phyloP scores from a whole-genome alignment of 306 rosid genomes.

The Cicer yamashitae region DNA sequence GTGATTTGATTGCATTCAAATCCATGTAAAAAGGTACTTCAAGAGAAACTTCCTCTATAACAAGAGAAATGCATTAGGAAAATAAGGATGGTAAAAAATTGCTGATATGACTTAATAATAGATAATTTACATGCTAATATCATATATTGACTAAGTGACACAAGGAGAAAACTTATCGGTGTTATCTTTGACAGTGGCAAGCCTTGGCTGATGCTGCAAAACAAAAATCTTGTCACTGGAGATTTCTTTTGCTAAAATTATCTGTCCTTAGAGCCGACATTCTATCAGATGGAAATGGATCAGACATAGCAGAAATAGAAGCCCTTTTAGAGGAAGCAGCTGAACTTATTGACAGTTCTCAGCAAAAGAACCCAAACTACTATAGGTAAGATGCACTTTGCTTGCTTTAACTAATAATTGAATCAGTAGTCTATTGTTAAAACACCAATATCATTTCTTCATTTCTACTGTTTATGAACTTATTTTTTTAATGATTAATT shows the following conservation, averaged over 20 bases:
- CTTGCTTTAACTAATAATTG: conserved; percentile 6
- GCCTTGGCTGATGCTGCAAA: conserved; percentile 86
- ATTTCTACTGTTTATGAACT: neutral
- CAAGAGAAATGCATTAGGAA: neutral
- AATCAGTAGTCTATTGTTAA: conserved; percentile 10
- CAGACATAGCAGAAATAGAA: conserved; percentile 78
- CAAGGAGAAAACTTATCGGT: conserved; percentile 25
- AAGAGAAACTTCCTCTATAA: neutral
- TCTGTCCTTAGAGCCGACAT: conserved; percentile 85
- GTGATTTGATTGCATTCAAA: neutral
- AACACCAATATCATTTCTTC: conserved; percentile 14
- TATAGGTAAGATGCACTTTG: conserved; percentile 60
- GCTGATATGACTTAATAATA: neutral
- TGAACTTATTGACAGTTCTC: conserved; percentile 79
- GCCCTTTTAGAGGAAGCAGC: conserved; percentile 93
- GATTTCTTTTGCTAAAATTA: conserved; percentile 78
- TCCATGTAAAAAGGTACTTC: neutral
- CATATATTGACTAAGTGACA: neutral
- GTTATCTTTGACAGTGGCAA: conserved; percentile 74
- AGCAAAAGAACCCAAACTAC: conserved; percentile 80
- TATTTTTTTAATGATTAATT: conserved; percentile 42
- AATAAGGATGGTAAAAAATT: neutral
- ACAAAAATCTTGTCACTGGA: conserved; percentile 88
- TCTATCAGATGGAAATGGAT: conserved; percentile 69
- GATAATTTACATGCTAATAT: neutral